These are phyloP conservation scores for Ophiostoma novo-ulmi DNA, from an alignment of 2,329 filamentous ascomycete genomes.

Conservation along the genomic window DNA sequence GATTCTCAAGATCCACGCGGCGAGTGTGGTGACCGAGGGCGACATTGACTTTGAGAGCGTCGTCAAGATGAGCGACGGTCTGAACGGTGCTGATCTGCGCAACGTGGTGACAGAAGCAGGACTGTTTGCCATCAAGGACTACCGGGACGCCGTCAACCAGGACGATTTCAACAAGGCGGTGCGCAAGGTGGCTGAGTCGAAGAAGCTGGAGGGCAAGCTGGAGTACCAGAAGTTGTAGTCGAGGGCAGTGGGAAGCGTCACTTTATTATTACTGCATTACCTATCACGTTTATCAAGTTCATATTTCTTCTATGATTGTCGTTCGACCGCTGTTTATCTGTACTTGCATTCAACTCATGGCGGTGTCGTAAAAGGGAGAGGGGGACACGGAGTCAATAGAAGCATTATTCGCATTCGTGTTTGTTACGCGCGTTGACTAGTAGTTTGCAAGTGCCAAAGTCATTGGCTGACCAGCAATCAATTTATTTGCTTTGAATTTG, in stretches of 20 bases:
- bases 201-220: slow-evolving; percentile 97
- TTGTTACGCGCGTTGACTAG: too few species aligned
- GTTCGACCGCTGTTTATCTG: background rate
- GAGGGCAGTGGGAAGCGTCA: background rate
- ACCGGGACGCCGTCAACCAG: slow-evolving; percentile 91
- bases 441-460: background rate
- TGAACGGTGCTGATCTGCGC: slow-evolving; percentile 94
- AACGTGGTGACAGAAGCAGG: slow-evolving; percentile 99
- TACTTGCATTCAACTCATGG: background rate
- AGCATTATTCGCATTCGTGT: too few species aligned
- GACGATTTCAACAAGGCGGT: slow-evolving; percentile 99
- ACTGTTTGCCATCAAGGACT: slow-evolving; percentile 96
- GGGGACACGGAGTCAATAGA: too few species aligned
- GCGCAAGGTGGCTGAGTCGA: slow-evolving; percentile 90
- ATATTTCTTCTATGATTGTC: background rate
- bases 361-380: too few species aligned
- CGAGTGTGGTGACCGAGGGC: slow-evolving; percentile 79
- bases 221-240: slow-evolving; percentile 89
- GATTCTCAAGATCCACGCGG: slow-evolving; percentile 95
- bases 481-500: background rate
- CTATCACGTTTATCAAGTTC: slow-evolving; percentile 8
- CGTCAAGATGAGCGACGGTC: slow-evolving; percentile 98
- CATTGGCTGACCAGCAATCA: too few species aligned
- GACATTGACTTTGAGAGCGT: slow-evolving; percentile 99
- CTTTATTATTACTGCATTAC: background rate